These are phyloP conservation scores for Penicillium goetzii DNA, from an alignment of 495 filamentous ascomycete genomes.

Conservation along the genomic window DNA sequence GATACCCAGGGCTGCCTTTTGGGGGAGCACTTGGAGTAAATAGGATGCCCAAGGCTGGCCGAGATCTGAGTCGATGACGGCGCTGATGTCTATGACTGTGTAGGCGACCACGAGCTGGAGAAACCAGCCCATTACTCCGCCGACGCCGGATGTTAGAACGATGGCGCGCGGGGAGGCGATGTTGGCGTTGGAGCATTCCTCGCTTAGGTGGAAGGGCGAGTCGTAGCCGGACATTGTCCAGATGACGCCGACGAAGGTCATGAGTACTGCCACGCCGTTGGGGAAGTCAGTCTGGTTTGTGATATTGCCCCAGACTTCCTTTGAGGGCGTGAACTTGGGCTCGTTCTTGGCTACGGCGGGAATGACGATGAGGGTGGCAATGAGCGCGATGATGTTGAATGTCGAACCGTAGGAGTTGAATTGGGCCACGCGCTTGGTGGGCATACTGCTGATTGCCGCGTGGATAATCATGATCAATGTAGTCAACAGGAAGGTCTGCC, in stretches of 20 bases:
- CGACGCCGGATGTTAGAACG: conserved; percentile 68
- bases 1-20: conserved; percentile 66
- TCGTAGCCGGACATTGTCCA: conserved; percentile 75
- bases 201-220: conserved; percentile 73
- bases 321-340: conserved; percentile 65
- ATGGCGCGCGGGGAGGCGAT: conserved; percentile 79
- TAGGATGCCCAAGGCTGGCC: conserved; percentile 81
- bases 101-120: conserved; percentile 81
- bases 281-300: conserved; percentile 72
- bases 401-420: conserved; percentile 76
- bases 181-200: conserved; percentile 79
- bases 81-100: conserved; percentile 69
- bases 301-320: conserved; percentile 71
- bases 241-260: conserved; percentile 72
- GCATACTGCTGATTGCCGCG: conserved; percentile 71
- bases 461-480: conserved; percentile 72
- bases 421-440: conserved; percentile 73
- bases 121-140: conserved; percentile 74
- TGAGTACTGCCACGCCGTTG: conserved; percentile 69
- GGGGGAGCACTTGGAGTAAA: conserved; percentile 68
- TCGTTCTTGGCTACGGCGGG: conserved; percentile 61
- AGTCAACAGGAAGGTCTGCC: conserved; percentile 74
- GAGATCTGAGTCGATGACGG: conserved; percentile 62
- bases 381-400: conserved; percentile 72
- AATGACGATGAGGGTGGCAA: conserved; percentile 71